A percentile compares a stretch with the other conserved stretches of the same genome.
phyloP scores from a whole-genome alignment of 768 basidiomycete genomes.

The Boletus rubroflammeus region DNA sequence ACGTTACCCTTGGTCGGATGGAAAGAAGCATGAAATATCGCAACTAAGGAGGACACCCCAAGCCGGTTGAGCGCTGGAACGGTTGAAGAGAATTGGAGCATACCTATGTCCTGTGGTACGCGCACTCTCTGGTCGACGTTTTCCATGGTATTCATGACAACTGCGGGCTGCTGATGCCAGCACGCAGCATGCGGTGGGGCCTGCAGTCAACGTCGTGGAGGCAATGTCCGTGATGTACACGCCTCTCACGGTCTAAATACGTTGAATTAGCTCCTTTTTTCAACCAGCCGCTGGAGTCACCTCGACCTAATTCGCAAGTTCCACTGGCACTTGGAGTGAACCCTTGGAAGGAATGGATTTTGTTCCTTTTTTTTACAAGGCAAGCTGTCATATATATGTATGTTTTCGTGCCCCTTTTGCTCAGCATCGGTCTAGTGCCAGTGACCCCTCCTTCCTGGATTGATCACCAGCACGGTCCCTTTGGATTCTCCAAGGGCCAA shows the following conservation, averaged over 20 bases:
- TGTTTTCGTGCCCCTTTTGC: not conserved
- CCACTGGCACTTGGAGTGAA: not conserved
- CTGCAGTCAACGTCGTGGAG: slow-evolving; percentile 18
- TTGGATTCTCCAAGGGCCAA: not conserved
- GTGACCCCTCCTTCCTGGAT: not conserved
- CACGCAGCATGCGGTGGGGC: slow-evolving; percentile 17
- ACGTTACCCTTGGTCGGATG: slow-evolving; percentile 80
- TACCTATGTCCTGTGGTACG: slow-evolving; percentile 56
- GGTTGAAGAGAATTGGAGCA: slow-evolving; percentile 5
- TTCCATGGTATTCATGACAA: slow-evolving; percentile 22
- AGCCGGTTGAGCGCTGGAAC: not conserved
- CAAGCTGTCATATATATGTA: not conserved
- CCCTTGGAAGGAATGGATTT: not conserved
- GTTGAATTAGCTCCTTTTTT: slow-evolving; percentile 19
- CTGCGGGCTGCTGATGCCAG: slow-evolving; percentile 23
- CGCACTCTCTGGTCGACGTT: slow-evolving; percentile 29
- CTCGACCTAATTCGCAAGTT: not conserved
- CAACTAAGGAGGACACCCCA: slow-evolving; percentile 42
- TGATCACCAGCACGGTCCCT: not conserved
- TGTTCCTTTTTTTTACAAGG: not conserved
- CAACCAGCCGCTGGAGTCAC: not conserved
- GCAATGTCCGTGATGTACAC: slow-evolving; percentile 16
- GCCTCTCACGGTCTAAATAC: slow-evolving; percentile 28
- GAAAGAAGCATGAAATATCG: slow-evolving; percentile 81
- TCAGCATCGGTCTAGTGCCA: not conserved